Evolutionary conservation across 106 monocot species (phyloP).

Genomic region (Dendrobium huoshanense): DNA sequence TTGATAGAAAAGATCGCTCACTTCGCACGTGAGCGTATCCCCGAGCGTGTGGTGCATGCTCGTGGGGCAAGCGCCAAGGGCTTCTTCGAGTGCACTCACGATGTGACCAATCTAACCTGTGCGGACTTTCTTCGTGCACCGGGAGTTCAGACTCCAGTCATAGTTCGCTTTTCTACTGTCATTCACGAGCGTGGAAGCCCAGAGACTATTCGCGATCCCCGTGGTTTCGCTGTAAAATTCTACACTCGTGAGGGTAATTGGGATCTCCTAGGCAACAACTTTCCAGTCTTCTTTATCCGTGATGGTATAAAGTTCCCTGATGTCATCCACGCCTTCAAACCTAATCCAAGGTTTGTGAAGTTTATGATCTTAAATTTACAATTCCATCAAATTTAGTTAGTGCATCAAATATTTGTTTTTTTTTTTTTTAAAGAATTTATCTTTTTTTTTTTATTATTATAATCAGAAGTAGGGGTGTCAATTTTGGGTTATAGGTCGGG

Average conservation of each 20-base stretch:
- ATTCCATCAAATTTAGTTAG: not conserved
- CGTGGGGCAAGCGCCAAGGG: constrained; percentile 70
- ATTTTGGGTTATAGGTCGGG: too few species aligned
- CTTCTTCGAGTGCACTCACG: constrained; percentile 79
- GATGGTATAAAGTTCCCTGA: constrained; percentile 88
- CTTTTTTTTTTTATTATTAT: too few species aligned
- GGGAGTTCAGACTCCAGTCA: constrained; percentile 64
- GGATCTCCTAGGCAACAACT: constrained; percentile 84
- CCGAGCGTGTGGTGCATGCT: constrained; percentile 69
- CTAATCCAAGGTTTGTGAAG: constrained; percentile 43
- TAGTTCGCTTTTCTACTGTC: constrained; percentile 74
- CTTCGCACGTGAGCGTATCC: constrained; percentile 70
- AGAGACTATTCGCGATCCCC: constrained; percentile 73
- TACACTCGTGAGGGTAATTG: constrained; percentile 77
- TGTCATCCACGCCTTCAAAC: constrained; percentile 90
- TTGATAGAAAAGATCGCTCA: constrained; percentile 65
- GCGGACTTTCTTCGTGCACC: constrained; percentile 75
- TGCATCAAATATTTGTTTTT: not conserved
- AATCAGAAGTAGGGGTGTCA: too few species aligned
- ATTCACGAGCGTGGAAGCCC: constrained; percentile 77
- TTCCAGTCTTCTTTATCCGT: constrained; percentile 89
- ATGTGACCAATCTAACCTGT: constrained; percentile 55
- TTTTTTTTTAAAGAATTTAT: too few species aligned
- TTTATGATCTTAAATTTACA: not conserved
- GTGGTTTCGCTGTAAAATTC: constrained; percentile 79